These are phyloP conservation scores for Polysphondylium violaceum DNA, from an alignment of 78 protist species.

Conservation along the genomic window DNA sequence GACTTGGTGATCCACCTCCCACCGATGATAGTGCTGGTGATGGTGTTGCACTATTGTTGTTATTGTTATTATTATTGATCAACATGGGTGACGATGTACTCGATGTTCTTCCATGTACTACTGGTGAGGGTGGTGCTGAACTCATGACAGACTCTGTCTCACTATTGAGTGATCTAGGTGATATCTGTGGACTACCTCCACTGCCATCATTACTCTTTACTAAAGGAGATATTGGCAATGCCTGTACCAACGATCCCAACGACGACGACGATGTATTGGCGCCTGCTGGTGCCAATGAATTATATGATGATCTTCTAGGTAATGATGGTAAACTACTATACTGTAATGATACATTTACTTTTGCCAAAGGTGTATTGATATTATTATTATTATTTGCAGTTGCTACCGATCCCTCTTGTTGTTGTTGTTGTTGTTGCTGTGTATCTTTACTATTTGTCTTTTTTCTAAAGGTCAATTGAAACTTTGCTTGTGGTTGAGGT, in stretches of 20 bases:
- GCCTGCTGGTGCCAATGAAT: neutral
- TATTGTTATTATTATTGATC: slow-evolving; percentile 1
- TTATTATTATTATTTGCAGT: neutral
- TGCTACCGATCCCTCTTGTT: neutral
- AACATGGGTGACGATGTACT: neutral
- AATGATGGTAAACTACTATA: slow-evolving; percentile 21
- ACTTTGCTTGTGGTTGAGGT: slow-evolving; percentile 14
- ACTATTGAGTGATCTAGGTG: slow-evolving; percentile 43
- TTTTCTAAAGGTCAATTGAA: slow-evolving; percentile 33
- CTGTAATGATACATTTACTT: slow-evolving; percentile 50
- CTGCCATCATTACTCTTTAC: neutral
- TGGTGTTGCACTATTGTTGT: neutral
- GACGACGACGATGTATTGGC: neutral
- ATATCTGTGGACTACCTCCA: neutral
- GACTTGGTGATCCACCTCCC: slow-evolving; percentile 8
- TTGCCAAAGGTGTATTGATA: slow-evolving; percentile 20
- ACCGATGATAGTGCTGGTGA: slow-evolving; percentile 13
- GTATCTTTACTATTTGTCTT: neutral
- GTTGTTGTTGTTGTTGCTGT: slow-evolving; percentile 31
- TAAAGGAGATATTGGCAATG: neutral
- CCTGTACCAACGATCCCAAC: neutral
- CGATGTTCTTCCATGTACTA: neutral
- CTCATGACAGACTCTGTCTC: too few relatives aligned
- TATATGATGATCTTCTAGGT: slow-evolving; percentile 55
- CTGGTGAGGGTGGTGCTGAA: slow-evolving; percentile 14